Percentiles rank a stretch among this genome's conserved stretches.
Evolutionary conservation across 495 filamentous ascomycete species (phyloP).

Genomic region (Lasiosphaeris hirsuta): DNA sequence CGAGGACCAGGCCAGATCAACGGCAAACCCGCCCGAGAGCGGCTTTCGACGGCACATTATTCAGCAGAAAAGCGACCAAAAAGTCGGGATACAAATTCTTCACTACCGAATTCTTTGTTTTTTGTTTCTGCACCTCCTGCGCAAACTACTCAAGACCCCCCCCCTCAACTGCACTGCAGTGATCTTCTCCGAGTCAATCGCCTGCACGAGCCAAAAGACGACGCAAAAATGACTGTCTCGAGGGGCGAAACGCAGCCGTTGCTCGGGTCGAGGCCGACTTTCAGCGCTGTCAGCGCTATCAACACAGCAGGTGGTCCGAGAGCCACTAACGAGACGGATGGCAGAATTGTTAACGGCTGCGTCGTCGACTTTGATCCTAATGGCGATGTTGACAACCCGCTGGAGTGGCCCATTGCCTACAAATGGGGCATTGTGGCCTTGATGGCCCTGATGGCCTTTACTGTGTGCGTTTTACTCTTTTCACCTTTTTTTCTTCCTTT

Average conservation of each 20-base stretch:
- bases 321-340: background rate
- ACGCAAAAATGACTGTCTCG: background rate
- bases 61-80: too few species aligned
- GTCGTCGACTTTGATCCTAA: slow-evolving; percentile 45
- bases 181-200: too few species aligned
- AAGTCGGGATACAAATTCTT: too few species aligned
- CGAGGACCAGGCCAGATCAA: too few species aligned
- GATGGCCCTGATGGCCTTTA: slow-evolving; percentile 51
- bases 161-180: too few species aligned
- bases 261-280: slow-evolving; percentile 2
- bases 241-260: slow-evolving; percentile 12
- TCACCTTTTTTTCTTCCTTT: background rate
- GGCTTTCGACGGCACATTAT: too few species aligned
- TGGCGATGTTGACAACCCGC: slow-evolving; percentile 52
- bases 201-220: too few species aligned
- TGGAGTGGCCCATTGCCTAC: slow-evolving; percentile 49
- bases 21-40: too few species aligned
- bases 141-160: too few species aligned
- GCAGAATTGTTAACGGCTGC: slow-evolving; percentile 10
- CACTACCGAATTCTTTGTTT: too few species aligned
- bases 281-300: background rate
- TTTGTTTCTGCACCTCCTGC: too few species aligned
- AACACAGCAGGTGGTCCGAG: slow-evolving; percentile 2
- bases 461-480: slow-evolving; percentile 40
- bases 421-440: slow-evolving; percentile 49